Base-by-base conservation (phyloP, 768 basidiomycete species). In the Tricholomella constricta region DNA sequence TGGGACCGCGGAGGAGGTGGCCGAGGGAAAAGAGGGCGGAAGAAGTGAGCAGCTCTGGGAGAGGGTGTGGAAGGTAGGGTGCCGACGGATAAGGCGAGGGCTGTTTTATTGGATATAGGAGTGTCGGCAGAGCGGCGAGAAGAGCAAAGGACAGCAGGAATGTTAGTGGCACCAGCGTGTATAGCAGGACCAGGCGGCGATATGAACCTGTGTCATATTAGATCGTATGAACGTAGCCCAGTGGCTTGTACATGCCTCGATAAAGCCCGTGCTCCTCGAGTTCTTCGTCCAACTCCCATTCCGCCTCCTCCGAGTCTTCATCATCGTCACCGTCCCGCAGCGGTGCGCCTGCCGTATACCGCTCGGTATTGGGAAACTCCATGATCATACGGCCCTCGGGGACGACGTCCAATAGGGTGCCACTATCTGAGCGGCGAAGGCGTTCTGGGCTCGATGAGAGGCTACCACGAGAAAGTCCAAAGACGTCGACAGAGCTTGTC, bases 1-100 rank as follows among this genome's bases (percentile, higher is more conserved):
- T 56, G 11, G 81, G 81, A 9, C 72, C 64, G 46, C 81, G 75
- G 20, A 86, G 72, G 20, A 80, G 70, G 62, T 86, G 76, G 2
- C 80, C 74, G 25, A 88, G 68, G 12, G 79, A 73, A 77, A 83
- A 92, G 41, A 91, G 72, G 3, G 83, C 78, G 15, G 76, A 74
- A 0, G 88, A 80, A 38, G 82, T 69, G 48, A 88, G 61, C 15
- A 89, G 60, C 66, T 91, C 88, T 10, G 86, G 83, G 15, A 89
- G 59, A 1, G 89, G 88, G 25, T 78, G 81, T 2, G 82, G 83
- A 61, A 87, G 78, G 64, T 74, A 72, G 1, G 74, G 71, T 1
- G 74, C 66, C 38, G 82, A 81, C 8, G 70, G 77, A 38, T 74
- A 77, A n/a, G 62, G 56, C 31, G 64, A 59, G 3, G 58, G 48